Evolutionary conservation across 2,329 filamentous ascomycete genomes (phyloP).

Genomic region (Exophiala viscosa): DNA sequence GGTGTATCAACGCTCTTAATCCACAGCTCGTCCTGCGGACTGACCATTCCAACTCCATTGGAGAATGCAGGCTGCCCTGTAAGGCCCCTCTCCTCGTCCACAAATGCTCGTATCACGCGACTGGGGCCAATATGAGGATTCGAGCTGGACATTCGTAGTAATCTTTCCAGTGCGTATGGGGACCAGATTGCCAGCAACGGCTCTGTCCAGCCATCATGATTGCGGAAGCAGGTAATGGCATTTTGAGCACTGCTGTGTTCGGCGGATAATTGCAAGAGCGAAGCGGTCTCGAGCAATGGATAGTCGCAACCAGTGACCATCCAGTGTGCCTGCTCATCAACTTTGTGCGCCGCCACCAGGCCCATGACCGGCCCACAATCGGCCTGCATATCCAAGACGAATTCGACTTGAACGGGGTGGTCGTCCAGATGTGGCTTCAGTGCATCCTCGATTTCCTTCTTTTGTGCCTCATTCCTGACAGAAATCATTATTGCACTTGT

Average conservation of each 20-base stretch:
- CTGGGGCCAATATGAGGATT: not conserved
- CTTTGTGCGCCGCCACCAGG: conserved; percentile 32
- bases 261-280: conserved; percentile 30
- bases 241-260: conserved; percentile 18
- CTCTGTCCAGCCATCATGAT: conserved; percentile 32
- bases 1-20: conserved; percentile 26
- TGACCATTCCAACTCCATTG: not conserved
- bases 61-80: not conserved
- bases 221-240: conserved; percentile 37
- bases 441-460: conserved; percentile 29
- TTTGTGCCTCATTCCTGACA: not conserved
- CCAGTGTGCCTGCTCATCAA: conserved; percentile 31
- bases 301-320: conserved; percentile 36
- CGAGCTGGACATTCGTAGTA: not conserved
- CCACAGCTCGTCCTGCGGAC: not conserved
- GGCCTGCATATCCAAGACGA: conserved; percentile 7
- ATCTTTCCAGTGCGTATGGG: conserved; percentile 29
- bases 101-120: not conserved
- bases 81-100: not conserved
- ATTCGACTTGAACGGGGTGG: conserved; percentile 8
- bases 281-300: conserved; percentile 31
- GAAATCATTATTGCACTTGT: not conserved
- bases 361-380: conserved; percentile 30
- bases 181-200: conserved; percentile 39
- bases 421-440: conserved; percentile 19